Base-by-base conservation (phyloP, 495 filamentous ascomycete species). In the Beverwykella pulmonaria region DNA sequence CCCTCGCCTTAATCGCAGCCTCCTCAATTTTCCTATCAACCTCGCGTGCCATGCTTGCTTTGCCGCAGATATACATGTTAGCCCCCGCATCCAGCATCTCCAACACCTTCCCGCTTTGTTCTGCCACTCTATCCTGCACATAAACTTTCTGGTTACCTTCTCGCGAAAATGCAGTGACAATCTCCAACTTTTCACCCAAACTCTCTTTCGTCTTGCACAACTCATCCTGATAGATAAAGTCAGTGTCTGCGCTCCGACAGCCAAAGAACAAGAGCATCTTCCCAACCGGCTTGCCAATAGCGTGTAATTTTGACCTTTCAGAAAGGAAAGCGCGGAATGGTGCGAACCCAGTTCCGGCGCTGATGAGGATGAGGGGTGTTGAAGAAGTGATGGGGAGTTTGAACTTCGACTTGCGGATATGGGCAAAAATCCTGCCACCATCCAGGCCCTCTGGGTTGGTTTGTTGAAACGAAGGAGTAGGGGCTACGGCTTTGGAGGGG, bases 271-370 rank as follows among this genome's bases (percentile, higher is more conserved):
- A 82, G 19, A 98, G 84, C 61, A 97, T 92, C 25, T 91, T 80
- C 32, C 94, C 94, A 71, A 98, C 93, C 61, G 92, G 87, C 79
- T 93, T 91, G 74, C 94, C 94, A 78, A 93, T 90, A 26, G 87
- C 84, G 78, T 93, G 92, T 76, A 97, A 92, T 84, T 92, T 91
- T 23, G 93, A 93, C 36, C 94, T 92, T 81, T 98, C 92, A 77
- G 97, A 92, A 60, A 97, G 87, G 75, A 98, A 98, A 39, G 94
- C 94, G 64, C 94, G 88, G 89, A 98, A 98, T 19, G 94, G 94
- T 12, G 94, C 94, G 17, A 98, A 87, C 72, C 94, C 94, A 6
- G 94, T 98, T 66, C 94, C 94, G 9, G 97, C 89, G 76, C 92
- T 93, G 41, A 93, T 93, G 93, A 98, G 97, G 82, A 98, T 97